Base-by-base conservation (phyloP, 306 rosid genomes). In the Gillenia trifoliata region DNA sequence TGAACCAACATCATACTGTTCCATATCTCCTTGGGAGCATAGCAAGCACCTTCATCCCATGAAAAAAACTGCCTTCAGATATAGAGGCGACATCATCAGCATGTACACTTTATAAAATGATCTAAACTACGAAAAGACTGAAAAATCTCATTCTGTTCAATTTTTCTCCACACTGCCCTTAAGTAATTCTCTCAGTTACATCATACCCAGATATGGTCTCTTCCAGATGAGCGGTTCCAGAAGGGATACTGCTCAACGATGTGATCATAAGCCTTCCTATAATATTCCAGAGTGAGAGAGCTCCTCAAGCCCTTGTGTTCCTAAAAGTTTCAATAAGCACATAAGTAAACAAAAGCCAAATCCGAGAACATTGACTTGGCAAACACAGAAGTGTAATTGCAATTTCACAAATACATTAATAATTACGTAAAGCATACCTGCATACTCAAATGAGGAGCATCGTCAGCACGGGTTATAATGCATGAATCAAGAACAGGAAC, bases 31-130 rank as follows among this genome's bases (percentile, higher is more conserved):
- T 94, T 94, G 13, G 99, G 99, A 66, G 99, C 97, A 89, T 92
- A 94, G 88, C 99, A 94, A 77, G 99, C 97, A 79, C 99, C 97
- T 88, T 94, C 99, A 84, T 94, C 99, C 99, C 99, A 94, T 65
- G 99, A 87, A 85, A 91, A 94, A 67, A 78, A 94, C 99, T 94
- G 99, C 82, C 87, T 75, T 90, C 85, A 82, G 73, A 79, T 49
- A 76, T 54, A 83, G 76, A 83, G 74, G 79, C 25, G 45, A 72
- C 83, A 45, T 80, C 71, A 77, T 87, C 83, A 89, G 81, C 81
- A 68, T 38, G 7, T 40, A 65, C n/a, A 50, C 33, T 43, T 59
- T 10, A 47, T 15, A 31, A 64, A 26, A 49, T 26, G 43, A 67
- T 71, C 64, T 61, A 55, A 38, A 74, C 34, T 65, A 64, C 62